phyloP scores from a whole-genome alignment of 345 rosid genomes.

The Heritiera littoralis region DNA sequence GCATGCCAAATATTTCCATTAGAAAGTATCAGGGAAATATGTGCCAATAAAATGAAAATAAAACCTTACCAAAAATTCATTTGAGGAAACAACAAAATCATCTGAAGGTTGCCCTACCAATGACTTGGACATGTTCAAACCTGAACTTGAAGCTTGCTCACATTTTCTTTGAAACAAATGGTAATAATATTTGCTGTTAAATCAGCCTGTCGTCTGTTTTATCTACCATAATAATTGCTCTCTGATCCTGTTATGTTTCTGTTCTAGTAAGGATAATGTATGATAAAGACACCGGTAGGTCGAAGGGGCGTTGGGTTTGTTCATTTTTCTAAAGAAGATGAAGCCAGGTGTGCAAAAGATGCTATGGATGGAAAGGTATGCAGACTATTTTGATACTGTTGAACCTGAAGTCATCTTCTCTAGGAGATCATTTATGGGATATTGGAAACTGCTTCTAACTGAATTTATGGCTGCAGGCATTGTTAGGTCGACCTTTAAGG shows the following conservation, averaged over 20 bases:
- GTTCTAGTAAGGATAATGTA: conserved; percentile 67
- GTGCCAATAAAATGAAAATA: background rate
- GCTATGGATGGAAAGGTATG: conserved; percentile 94
- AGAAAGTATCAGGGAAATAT: background rate
- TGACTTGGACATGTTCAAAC: too few relatives aligned
- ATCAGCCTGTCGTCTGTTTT: background rate
- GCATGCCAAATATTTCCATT: background rate
- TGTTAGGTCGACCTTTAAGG: conserved; percentile 79
- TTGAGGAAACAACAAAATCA: background rate
- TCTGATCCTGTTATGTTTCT: conserved; percentile 9
- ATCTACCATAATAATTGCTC: background rate
- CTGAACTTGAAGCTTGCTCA: too few relatives aligned
- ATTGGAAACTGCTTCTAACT: background rate
- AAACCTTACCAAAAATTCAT: background rate
- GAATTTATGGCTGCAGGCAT: conserved; percentile 45
- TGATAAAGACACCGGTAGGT: conserved; percentile 73
- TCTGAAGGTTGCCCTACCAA: too few relatives aligned
- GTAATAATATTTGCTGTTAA: background rate
- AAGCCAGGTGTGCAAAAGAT: conserved; percentile 51
- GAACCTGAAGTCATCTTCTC: conserved; percentile 7
- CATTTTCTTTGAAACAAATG: too few relatives aligned
- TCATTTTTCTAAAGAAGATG: conserved; percentile 52
- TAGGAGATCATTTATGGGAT: background rate
- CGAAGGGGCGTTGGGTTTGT: conserved; percentile 92
- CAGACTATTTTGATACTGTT: background rate